Evolutionary conservation across 371 early-diverging fungal genomes (phyloP).

Genomic region (Lichtheimia ornata): DNA sequence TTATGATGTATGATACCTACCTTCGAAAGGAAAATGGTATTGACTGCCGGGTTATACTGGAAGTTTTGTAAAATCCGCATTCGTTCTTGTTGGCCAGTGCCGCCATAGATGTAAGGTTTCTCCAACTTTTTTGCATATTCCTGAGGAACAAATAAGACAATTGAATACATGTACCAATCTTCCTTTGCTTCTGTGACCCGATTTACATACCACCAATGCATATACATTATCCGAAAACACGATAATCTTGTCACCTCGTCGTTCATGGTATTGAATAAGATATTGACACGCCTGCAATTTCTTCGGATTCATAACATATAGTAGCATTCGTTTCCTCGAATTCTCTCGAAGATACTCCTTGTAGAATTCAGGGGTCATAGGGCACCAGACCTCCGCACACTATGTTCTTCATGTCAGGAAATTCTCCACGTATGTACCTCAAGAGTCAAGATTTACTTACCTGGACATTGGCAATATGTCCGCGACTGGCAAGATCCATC

Average conservation of each 20-base stretch:
- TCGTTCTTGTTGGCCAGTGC: conserved; percentile 94
- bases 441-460: conserved; percentile 15
- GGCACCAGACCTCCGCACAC: conserved; percentile 99
- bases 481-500: conserved; percentile 97
- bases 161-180: not conserved
- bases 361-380: conserved; percentile 99
- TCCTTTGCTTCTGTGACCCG: not conserved
- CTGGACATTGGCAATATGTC: conserved; percentile 99
- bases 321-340: conserved; percentile 79
- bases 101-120: conserved; percentile 98
- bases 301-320: conserved; percentile 98
- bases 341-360: conserved; percentile 86
- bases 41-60: conserved; percentile 90
- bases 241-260: conserved; percentile 98
- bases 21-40: conserved; percentile 98
- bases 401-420: not conserved
- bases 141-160: conserved; percentile 18
- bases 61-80: conserved; percentile 96
- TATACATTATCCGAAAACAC: conserved; percentile 99
- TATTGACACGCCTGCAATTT: conserved; percentile 99
- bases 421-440: not conserved
- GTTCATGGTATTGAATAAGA: conserved; percentile 95
- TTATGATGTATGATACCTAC: conserved; percentile 37
- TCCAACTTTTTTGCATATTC: conserved; percentile 91
- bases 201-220: conserved; percentile 78